Base-by-base conservation (phyloP, 176 grass and related monocot species). In the Eremochloa ophiuroides region DNA sequence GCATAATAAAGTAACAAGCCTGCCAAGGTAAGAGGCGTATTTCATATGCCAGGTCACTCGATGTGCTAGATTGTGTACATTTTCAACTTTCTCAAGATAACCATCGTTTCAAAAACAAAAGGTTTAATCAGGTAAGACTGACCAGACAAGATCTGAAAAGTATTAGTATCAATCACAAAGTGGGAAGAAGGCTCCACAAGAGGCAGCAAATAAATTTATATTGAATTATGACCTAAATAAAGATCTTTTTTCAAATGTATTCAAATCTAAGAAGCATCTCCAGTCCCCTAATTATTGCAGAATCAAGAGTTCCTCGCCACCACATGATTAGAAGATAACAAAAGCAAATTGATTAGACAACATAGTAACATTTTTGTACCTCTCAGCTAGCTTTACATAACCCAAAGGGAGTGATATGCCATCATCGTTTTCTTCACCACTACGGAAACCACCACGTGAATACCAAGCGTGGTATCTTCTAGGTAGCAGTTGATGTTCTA, bases 391-490 rank as follows among this genome's bases (percentile, higher is more conserved):
- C 18, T 98, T 98, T 41, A 78, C 53, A 81, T 95, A 95, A 84
- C 76, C 89, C 85, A 98, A 83, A 85, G 96, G 93, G 41, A 98
- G 90, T 66, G 96, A 98, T 78, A 82, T 89, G 69, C 96, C 96
- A 66, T 98, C 93, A 88, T 98, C 96, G 82, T 95, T 89, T 86
- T 93, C 88, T 88, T 93, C 86, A 7, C 96, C 88, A 58, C 84
- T 95, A 61, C 72, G 82, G 60, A 83, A 83, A 74, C 88, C 88
- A 76, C 69, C 81, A 84, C 84, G 87, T 18, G 96, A 98, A 83
- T 91, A 95, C 96, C 96, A 98, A 56, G 90, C 92, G 91, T 98
- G 96, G 80, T 98, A 95, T 91, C 96, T 92, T 89, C 96, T 95
- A 86, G 96, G 96, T 64, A 98, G 80, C 48, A 98, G 68, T 42